Base-by-base conservation (phyloP, 2,329 filamentous ascomycete genomes). In the Didymella pomorum region DNA sequence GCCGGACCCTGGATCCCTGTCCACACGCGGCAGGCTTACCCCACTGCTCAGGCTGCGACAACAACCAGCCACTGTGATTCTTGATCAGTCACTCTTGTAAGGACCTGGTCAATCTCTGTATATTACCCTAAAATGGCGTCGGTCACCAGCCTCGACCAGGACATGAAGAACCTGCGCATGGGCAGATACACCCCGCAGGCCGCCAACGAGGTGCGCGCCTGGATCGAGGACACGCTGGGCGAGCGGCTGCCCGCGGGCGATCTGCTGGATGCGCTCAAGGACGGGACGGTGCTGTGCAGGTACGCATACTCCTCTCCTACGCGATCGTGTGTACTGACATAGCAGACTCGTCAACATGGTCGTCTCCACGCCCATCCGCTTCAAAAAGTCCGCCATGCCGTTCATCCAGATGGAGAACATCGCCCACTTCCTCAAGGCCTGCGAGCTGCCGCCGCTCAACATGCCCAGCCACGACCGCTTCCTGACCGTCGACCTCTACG, bases 361-460 rank as follows among this genome's bases (percentile, higher is more conserved):
- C 29, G 78, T 90, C 35, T 90, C 91, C 25, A 86, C 89, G 16
- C 91, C 91, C 0, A 86, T 97, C 79, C 92, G 89, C 76, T 98
- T 90, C 85, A 98, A 98, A 80, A 84, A 89, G 73, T 97, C 93
- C 1, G 80, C 87, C 39, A 98, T 98, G 94, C 95, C 95, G 0
- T 99, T 99, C 75, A 94, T 98, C 39, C 95, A 99, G 79, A 98
- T 98, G 93, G 95, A 99, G 78, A 99, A 99, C 76, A 97, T 99
- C 73, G 96, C 93, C 4, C 92, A 96, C 74, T 99, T 97, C 79
- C 87, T 99, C 52, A 88, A 87, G 71, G 93, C 92, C 60, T 96
- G 93, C 81, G 91, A 97, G 78, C 82, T 86, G 49, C 87, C 91
- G 25, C 95, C 95, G 0, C 82, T 99, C 51, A 93, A 89, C 77